These are phyloP conservation scores for Apocynum venetum DNA, from an alignment of 257 asterid genomes.

Conservation along the genomic window DNA sequence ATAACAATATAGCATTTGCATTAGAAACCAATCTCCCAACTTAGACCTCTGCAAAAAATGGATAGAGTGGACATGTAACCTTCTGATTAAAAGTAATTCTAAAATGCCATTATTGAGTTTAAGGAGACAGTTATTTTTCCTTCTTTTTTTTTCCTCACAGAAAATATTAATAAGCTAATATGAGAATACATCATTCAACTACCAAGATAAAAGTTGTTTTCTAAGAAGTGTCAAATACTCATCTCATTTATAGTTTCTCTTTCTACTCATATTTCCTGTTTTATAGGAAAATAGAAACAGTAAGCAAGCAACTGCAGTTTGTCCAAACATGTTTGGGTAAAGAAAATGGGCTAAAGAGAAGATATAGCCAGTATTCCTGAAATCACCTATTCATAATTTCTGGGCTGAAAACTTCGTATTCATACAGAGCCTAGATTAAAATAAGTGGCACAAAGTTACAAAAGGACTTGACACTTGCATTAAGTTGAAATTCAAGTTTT, in stretches of 20 bases:
- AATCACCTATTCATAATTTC: neutral
- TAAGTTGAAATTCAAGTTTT: neutral
- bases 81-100: too few relatives aligned
- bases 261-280: neutral
- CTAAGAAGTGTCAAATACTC: neutral
- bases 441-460: neutral
- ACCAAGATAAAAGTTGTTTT: neutral
- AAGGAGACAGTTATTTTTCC: too few relatives aligned
- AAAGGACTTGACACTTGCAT: neutral
- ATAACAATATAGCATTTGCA: neutral
- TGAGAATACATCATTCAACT: neutral
- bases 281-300: neutral
- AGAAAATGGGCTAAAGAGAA: neutral
- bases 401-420: neutral
- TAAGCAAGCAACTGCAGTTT: too few relatives aligned
- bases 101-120: too few relatives aligned
- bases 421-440: neutral
- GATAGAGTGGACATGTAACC: too few relatives aligned
- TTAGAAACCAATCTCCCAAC: neutral
- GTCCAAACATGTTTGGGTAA: neutral
- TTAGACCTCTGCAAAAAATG: too few relatives aligned
- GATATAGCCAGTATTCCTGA: neutral
- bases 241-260: neutral
- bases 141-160: too few relatives aligned
- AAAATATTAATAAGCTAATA: too few relatives aligned